Percentiles rank a stretch among this genome's conserved stretches.
These are phyloP conservation scores for Schoenoplectus triqueter DNA, from an alignment of 202 grass and related monocot species.

Conservation along the genomic window DNA sequence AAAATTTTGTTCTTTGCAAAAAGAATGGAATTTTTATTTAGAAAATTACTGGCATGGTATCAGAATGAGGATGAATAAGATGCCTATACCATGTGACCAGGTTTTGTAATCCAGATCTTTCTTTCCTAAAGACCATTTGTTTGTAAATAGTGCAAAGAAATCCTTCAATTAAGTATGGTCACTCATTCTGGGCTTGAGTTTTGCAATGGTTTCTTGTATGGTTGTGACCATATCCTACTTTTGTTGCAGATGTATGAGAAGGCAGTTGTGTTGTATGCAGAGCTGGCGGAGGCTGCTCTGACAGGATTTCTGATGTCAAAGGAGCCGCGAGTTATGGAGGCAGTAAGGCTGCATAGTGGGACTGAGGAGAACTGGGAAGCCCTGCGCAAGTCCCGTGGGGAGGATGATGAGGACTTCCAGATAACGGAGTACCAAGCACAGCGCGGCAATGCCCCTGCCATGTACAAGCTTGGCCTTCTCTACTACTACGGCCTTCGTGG, in stretches of 20 bases:
- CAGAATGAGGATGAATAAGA: background rate
- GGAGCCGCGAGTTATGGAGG: conserved; percentile 78
- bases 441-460: conserved; percentile 70
- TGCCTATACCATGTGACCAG: background rate
- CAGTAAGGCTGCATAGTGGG: conserved; percentile 82
- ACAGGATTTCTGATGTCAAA: conserved; percentile 92
- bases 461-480: conserved; percentile 86
- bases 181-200: no score
- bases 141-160: background rate
- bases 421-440: conserved; percentile 90
- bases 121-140: background rate
- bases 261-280: conserved; percentile 82
- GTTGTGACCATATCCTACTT: conserved; percentile 6
- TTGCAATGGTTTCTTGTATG: background rate
- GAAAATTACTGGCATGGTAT: background rate
- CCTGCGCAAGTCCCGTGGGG: conserved; percentile 81
- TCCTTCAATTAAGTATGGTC: no score
- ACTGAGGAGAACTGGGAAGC: conserved; percentile 95
- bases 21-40: background rate
- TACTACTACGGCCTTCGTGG: conserved; percentile 97
- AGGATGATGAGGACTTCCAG: conserved; percentile 96
- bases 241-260: conserved; percentile 88
- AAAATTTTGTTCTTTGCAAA: background rate
- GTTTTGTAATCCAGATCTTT: background rate
- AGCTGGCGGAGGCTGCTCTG: conserved; percentile 85